Evolutionary conservation across 768 basidiomycete genomes (phyloP).

Genomic region (Piloderma croceum): DNA sequence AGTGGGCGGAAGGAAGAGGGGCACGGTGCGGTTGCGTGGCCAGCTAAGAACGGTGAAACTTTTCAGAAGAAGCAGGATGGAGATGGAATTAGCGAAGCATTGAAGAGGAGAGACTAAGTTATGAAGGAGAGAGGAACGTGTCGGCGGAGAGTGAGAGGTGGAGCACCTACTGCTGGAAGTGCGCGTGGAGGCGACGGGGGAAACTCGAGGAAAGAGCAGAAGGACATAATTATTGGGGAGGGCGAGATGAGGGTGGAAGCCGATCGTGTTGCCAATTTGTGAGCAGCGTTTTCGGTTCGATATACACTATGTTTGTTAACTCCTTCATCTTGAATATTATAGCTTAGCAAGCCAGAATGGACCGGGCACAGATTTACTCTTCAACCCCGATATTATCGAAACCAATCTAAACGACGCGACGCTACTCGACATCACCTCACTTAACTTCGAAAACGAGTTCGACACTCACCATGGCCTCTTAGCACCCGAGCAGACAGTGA

Average conservation of each 20-base stretch:
- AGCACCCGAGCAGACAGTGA: conserved; percentile 68
- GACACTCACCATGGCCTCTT: conserved; percentile 78
- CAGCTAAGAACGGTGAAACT: conserved; percentile 20
- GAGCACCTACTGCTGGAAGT: too few relatives aligned
- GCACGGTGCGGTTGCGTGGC: conserved; percentile 20
- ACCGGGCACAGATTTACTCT: too few relatives aligned
- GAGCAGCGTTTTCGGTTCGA: too few relatives aligned
- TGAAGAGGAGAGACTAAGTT: conserved; percentile 72
- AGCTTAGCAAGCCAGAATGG: too few relatives aligned
- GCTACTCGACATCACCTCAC: conserved; percentile 33
- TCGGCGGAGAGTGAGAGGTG: conserved; percentile 73
- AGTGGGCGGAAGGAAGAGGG: conserved; percentile 33
- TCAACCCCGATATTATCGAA: conserved; percentile 21
- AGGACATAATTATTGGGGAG: too few relatives aligned
- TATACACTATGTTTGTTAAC: too few relatives aligned
- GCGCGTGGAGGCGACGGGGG: too few relatives aligned
- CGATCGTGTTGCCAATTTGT: too few relatives aligned
- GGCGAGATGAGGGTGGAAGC: too few relatives aligned
- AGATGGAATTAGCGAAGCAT: conserved; percentile 57
- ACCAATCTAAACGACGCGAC: too few relatives aligned
- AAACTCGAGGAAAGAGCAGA: too few relatives aligned
- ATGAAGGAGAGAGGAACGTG: conserved; percentile 53
- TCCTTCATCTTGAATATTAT: too few relatives aligned
- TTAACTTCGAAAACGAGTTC: conserved; percentile 50
- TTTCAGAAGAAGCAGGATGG: conserved; percentile 21